phyloP scores from a whole-genome alignment of 2,329 filamentous ascomycete species.

The Alternaria atra region DNA sequence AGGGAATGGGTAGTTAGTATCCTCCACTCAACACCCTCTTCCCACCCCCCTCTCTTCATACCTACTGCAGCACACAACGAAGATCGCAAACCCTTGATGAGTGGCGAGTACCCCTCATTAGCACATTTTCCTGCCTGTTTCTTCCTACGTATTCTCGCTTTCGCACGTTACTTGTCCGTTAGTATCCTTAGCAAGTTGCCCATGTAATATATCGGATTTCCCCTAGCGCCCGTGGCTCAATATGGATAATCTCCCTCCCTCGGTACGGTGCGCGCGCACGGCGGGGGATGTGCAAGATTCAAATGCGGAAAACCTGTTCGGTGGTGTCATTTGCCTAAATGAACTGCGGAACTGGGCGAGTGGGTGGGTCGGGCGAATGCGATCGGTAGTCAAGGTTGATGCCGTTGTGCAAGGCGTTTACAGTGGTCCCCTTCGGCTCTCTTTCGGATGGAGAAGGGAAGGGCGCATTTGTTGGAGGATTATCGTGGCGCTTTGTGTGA shows the following conservation, averaged over 20 bases:
- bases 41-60: neutral
- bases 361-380: neutral
- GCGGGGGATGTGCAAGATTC: neutral
- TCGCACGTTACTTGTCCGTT: neutral
- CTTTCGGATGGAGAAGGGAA: neutral
- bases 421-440: neutral
- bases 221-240: slow-evolving; percentile 2
- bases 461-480: neutral
- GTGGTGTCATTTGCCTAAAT: slow-evolving; percentile 35
- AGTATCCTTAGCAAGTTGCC: neutral
- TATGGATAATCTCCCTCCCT: slow-evolving; percentile 6
- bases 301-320: neutral
- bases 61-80: neutral
- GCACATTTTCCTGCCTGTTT: neutral
- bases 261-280: neutral
- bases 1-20: neutral
- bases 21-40: neutral
- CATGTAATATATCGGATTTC: slow-evolving; percentile 3
- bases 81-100: neutral
- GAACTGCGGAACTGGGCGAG: neutral
- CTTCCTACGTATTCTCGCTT: neutral
- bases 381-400: neutral
- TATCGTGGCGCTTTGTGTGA: neutral
- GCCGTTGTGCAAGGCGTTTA: neutral
- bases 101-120: neutral